These are phyloP conservation scores for Cinnamomum micranthum DNA, from an alignment of 164 flowering plant genomes.

Conservation along the genomic window DNA sequence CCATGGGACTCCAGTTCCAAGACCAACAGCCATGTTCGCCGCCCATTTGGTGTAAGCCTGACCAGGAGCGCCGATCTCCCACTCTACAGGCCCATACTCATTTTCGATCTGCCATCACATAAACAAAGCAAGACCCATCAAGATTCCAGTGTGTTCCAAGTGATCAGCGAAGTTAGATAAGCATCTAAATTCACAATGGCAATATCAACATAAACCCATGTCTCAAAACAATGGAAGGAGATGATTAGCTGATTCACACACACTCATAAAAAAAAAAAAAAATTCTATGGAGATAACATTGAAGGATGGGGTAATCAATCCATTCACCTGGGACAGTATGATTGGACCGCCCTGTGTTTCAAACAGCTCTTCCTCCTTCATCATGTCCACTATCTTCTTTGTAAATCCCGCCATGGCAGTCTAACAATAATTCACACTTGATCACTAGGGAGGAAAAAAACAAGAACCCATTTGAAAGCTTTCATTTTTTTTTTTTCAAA, in stretches of 20 bases:
- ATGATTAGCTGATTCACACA: background rate
- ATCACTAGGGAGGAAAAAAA: background rate
- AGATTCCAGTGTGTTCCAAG: background rate
- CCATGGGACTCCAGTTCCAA: slow-evolving; percentile 93
- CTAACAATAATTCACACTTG: slow-evolving; percentile 13
- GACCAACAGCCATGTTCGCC: slow-evolving; percentile 76
- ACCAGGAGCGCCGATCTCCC: slow-evolving; percentile 76
- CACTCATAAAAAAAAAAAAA: background rate
- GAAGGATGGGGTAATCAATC: background rate
- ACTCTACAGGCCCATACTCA: slow-evolving; percentile 79
- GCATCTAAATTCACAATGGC: background rate
- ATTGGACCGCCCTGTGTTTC: slow-evolving; percentile 97
- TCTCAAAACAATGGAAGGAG: background rate
- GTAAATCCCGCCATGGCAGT: slow-evolving; percentile 77
- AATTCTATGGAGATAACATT: background rate
- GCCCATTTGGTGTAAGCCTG: slow-evolving; percentile 75
- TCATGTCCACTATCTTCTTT: slow-evolving; percentile 75
- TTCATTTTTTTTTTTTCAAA: no score
- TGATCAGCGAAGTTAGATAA: background rate
- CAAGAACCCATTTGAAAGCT: background rate
- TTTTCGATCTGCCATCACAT: slow-evolving; percentile 52
- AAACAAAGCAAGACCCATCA: background rate
- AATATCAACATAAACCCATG: background rate
- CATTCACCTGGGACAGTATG: slow-evolving; percentile 60
- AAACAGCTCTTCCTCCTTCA: slow-evolving; percentile 81